Percentiles rank a stretch among this genome's conserved stretches.
Evolutionary conservation across 768 basidiomycete species (phyloP).

Genomic region (Dacryopinax primogenitus): DNA sequence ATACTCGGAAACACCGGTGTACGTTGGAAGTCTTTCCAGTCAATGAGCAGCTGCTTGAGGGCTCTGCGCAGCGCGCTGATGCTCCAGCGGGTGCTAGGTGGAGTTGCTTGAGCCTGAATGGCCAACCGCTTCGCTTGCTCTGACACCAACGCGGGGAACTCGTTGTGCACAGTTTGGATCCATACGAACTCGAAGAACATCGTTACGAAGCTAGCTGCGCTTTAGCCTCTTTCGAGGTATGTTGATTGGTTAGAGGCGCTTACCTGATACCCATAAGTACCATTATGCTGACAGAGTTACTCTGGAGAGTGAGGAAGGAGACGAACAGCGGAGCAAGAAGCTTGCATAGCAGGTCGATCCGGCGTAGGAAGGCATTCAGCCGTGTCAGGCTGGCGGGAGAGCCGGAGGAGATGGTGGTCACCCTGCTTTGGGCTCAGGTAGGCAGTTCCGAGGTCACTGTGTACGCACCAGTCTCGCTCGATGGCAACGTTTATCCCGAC

Average conservation of each 20-base stretch:
- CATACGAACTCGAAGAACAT: slow-evolving; percentile 34
- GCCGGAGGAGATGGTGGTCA: slow-evolving; percentile 30
- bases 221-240: background rate
- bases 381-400: slow-evolving; percentile 28
- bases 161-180: slow-evolving; percentile 31
- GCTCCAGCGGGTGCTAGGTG: slow-evolving; percentile 11
- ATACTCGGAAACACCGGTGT: slow-evolving; percentile 33
- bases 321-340: slow-evolving; percentile 41
- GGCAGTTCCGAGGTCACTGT: no score
- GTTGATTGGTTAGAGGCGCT: background rate
- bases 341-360: slow-evolving; percentile 37
- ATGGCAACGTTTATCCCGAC: slow-evolving; percentile 35
- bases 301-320: slow-evolving; percentile 30
- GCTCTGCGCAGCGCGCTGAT: slow-evolving; percentile 8
- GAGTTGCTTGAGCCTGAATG: background rate
- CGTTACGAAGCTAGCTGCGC: slow-evolving; percentile 21
- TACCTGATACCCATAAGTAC: background rate
- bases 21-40: slow-evolving; percentile 33
- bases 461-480: slow-evolving; percentile 36
- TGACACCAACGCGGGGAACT: slow-evolving; percentile 27
- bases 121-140: slow-evolving; percentile 19
- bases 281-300: background rate
- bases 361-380: slow-evolving; percentile 33
- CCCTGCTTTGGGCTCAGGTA: slow-evolving; percentile 14
- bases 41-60: slow-evolving; percentile 8